phyloP scores from a whole-genome alignment of 2,329 filamentous ascomycete species.

The Alternaria sp. region DNA sequence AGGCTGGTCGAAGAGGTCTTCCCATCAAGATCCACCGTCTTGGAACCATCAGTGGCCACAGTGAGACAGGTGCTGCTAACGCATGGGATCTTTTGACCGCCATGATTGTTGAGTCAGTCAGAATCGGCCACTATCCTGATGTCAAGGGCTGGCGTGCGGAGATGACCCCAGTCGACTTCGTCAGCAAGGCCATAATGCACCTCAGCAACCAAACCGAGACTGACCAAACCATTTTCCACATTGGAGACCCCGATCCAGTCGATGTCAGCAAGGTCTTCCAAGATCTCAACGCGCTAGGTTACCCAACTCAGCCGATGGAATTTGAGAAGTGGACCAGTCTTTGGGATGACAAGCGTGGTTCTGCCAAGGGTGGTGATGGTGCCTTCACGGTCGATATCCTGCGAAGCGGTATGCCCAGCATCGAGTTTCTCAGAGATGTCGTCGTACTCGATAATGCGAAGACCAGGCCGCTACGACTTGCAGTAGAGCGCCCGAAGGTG shows the following conservation, averaged over 20 bases:
- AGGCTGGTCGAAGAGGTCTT: slow-evolving; percentile 73
- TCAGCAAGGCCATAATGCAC: slow-evolving; percentile 76
- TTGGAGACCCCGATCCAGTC: slow-evolving; percentile 77
- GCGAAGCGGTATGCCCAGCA: slow-evolving; percentile 80
- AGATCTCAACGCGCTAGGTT: slow-evolving; percentile 72
- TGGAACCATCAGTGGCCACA: slow-evolving; percentile 82
- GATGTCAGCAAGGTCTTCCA: slow-evolving; percentile 72
- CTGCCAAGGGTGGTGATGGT: slow-evolving; percentile 71
- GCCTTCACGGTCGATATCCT: slow-evolving; percentile 82
- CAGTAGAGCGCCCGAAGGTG: slow-evolving; percentile 72
- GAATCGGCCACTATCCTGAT: slow-evolving; percentile 74
- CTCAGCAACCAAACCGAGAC: slow-evolving; percentile 71
- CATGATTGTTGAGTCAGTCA: slow-evolving; percentile 78
- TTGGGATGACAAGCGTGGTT: slow-evolving; percentile 76
- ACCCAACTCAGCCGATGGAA: slow-evolving; percentile 69
- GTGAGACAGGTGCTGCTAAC: slow-evolving; percentile 76
- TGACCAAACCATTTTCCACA: slow-evolving; percentile 74
- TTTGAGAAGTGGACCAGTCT: slow-evolving; percentile 79
- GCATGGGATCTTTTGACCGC: slow-evolving; percentile 81
- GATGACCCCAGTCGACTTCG: slow-evolving; percentile 86
- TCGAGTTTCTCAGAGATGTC: slow-evolving; percentile 74
- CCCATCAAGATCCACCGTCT: slow-evolving; percentile 76
- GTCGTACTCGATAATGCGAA: slow-evolving; percentile 77
- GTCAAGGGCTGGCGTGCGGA: slow-evolving; percentile 80
- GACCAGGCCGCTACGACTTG: slow-evolving; percentile 68